Base-by-base conservation (phyloP, 2,329 filamentous ascomycete genomes). In the Colletotrichum trifolii region DNA sequence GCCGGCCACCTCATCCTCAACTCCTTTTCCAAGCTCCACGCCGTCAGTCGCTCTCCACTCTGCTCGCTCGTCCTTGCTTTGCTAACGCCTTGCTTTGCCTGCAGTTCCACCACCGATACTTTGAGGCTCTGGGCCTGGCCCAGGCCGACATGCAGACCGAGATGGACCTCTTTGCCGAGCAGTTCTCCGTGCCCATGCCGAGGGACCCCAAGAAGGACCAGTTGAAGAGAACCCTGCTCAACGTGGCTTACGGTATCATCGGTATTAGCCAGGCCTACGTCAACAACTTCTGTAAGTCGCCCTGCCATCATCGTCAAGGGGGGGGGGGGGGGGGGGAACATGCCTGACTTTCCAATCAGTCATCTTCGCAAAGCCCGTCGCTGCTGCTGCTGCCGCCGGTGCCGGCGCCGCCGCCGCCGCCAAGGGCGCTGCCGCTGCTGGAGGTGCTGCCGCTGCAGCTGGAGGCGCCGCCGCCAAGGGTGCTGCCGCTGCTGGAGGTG, bases 21-120 rank as follows among this genome's bases (percentile, higher is more conserved):
- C 43, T 60, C 58, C 3, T 48, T 60, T 15, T 60, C 58, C n/a
- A 60, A 60, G 58, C 52, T 60, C 35, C 58, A 60, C 8, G 35
- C 38, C 25, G 58, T 60, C 13, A 47, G 50, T 9, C 13, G 11
- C 2, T 5, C n/a, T 25, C 1, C 8, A 25, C 11, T 9, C 1
- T 40, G 35, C 12, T 33, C 13, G 12, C 17, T 6, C 7, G 45
- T 4, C 25, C 25, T 25, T 25, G 25, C 4, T 25, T 25, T 25
- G 25, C 25, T 25, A 5, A 25, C 25, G 4, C 0, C 25, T 25
- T 25, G 25, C 25, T 25, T 25, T 25, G 25, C 25, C 17, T 12
- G 9, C 8, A 60, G 58, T 60, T 60, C 43, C 58, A 60, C n/a
- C 36, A 34, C 36, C 58, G 58, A 2, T 60, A 60, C n/a, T 60